Evolutionary conservation across 2,329 filamentous ascomycete species (phyloP), one percentile per base, ranked within the genome.

Genomic region (Stagonosporopsis rhizophila): DNA sequence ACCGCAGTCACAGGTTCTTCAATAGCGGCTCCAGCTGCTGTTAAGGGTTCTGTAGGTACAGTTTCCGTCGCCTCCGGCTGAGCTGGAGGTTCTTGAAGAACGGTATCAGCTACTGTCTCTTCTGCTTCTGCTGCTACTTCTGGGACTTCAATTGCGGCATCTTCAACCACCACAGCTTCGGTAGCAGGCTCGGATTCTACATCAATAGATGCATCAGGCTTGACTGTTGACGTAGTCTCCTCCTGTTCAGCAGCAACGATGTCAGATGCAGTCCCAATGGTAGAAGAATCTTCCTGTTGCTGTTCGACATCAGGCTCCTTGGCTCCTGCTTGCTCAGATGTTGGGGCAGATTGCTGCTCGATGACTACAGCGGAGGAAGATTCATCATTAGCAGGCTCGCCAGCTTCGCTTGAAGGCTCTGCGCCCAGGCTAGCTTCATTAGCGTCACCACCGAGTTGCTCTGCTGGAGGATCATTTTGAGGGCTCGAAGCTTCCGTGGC

Each of bases 91-190:
- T 53, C 53, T 25, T 40, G 30, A 15, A 41, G 20, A 3, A 28
- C 40, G 15, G 32, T n/a, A 2, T 59, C 62, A 5, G 44, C 44
- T 3, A 20, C n/a, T 22, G 25, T 15, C 12, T 42, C 23, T 19
- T 47, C 48, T 25, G 49, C 34, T 45, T 47, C 48, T 25, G 49
- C 34, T 45, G 17, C 17, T 23, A 12, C 35, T n/a, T 34, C 27
- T 4, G 27, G 6, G 15, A 9, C 19, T 34, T 23, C 44, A 11
- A 14, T 17, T 9, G 30, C 5, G n/a, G 28, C n/a, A 4, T 14
- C 38, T n/a, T 38, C 55, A 6, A 27, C 51, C 8, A 30, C 34
- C 1, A 27, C 27, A 14, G 44, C 20, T 17, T 53, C 58, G 1
- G 40, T 17, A 6, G 17, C 17, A 12, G 25, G 20, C n/a, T 51